phyloP scores from a whole-genome alignment of 2,329 filamentous ascomycete genomes.

The Diaporthe nobilis region DNA sequence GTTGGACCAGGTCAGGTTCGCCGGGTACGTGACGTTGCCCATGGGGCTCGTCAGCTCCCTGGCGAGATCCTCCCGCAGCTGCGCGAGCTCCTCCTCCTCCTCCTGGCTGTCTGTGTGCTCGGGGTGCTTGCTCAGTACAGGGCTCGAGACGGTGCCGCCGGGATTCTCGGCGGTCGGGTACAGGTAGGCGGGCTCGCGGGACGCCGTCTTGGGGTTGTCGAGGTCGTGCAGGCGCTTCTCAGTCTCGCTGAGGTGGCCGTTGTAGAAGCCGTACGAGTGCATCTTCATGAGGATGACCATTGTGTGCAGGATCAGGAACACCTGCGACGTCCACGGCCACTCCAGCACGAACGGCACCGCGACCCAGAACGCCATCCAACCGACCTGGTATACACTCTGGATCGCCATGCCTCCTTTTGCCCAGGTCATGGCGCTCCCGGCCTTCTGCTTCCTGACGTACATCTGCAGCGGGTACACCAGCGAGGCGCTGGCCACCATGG shows the following conservation, averaged over 20 bases:
- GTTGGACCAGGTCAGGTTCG: conserved; percentile 87
- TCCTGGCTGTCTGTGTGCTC: conserved; percentile 42
- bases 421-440: conserved; percentile 77
- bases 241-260: conserved; percentile 92
- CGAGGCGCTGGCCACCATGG: conserved; percentile 85
- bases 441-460: conserved; percentile 68
- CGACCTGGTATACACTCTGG: conserved; percentile 84
- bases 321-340: conserved; percentile 98
- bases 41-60: conserved; percentile 92
- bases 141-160: conserved; percentile 55
- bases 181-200: conserved; percentile 78
- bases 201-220: conserved; percentile 80
- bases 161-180: conserved; percentile 77
- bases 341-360: conserved; percentile 85
- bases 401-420: conserved; percentile 81
- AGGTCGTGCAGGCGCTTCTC: conserved; percentile 84
- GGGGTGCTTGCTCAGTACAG: conserved; percentile 42
- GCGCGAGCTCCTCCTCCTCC: conserved; percentile 68
- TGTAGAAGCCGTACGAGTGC: conserved; percentile 99
- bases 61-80: conserved; percentile 88
- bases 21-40: conserved; percentile 89
- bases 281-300: conserved; percentile 98
- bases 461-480: conserved; percentile 81
- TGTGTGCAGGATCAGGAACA: conserved; percentile 92
- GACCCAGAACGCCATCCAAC: conserved; percentile 89